Evolutionary conservation across 164 flowering plant species (phyloP), one percentile per base, ranked within the genome.

Genomic region (Umbilicus rupestris): DNA sequence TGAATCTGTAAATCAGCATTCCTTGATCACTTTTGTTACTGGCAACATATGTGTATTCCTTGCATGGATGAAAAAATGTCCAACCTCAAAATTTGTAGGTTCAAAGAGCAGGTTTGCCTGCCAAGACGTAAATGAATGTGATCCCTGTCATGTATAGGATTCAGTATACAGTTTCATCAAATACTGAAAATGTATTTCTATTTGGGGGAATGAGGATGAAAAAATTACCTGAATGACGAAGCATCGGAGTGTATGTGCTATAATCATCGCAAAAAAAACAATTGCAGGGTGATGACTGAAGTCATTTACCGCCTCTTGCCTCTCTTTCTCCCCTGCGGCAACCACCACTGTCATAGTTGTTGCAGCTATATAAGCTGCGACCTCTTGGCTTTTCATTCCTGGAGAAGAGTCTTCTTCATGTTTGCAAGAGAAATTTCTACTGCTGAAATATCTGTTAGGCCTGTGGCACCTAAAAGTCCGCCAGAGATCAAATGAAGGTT

Each of bases 261-360:
- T 74, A 69, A 66, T 94, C 95, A 69, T 94, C 99, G 63, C 95
- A 87, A 5, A 91, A 67, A 68, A 91, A 94, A 97, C 99, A 94
- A 63, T 91, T 92, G 55, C 97, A 89, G 16, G 99, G 99, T 4
- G 93, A 84, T 1, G 93, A 87, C 47, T 86, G 89, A 60, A 86
- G 82, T 83, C 87, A 74, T 65, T 84, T n/a, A 97, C 97, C 3
- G 89, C 87, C 71, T 83, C 83, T 67, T 78, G 80, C 71, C 84
- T 94, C 47, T 81, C 84, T 60, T 69, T 69, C 78, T 90, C 94
- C 66, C 81, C 86, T 0, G 97, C 98, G 4, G 93, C 95, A 28
- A 94, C 97, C 65, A 90, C 90, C 17, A 95, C 82, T 7, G 95
- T 94, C 91, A 90, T 86, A n/a, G 97, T 83, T 33, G 97, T 80